Base-by-base conservation (phyloP, 371 early-diverging fungal species). In the Lichtheimia ramosa region DNA sequence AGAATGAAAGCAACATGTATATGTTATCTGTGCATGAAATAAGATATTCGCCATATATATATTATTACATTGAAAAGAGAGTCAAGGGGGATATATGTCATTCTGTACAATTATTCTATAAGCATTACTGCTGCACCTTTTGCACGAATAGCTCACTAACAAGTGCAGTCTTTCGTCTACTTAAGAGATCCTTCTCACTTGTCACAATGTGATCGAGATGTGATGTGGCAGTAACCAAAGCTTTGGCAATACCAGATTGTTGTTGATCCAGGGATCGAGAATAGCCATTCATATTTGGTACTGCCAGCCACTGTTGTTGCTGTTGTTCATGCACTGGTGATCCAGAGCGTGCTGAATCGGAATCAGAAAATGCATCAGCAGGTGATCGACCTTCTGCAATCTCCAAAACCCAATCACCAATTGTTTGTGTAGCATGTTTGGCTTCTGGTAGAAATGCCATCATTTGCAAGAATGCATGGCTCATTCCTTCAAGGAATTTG, bases 401-500 rank as follows among this genome's bases (percentile, higher is more conserved):
- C 23, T 79, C 77, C 5, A 59, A 58, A 27, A 89, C 68, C 94
- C 95, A 94, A 51, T 82, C 88, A 4, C 87, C 88, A 43, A 90
- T 68, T 0, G 89, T 81, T 5, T 75, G 68, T 28, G 83, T 76
- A 0, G 91, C 86, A 40, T 87, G 89, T 24, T 79, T 78, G 21
- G 91, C 89, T 58, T 96, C 97, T 0, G 97, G 96, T 5, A 95
- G 82, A 14, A 97, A 71, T 18, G 88, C 68, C 61, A 85, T 81
- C 96, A 97, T 96, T 56, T 93, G 88, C 64, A 96, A 73, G 59
- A 95, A 92, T 3, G 89, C 97, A 62, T 97, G 97, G 24, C 95
- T 94, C 51, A 95, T 84, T n/a, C 97, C 98, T 51, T 91, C 89
- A 40, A 94, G 67, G 43, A 96, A 82, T 51, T 87, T 87, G 28